A percentile compares a stretch with the other conserved stretches of the same genome.
These are phyloP conservation scores for Ophiocordyceps camponoti-saundersi DNA, from an alignment of 2,329 filamentous ascomycete species.

Conservation along the genomic window DNA sequence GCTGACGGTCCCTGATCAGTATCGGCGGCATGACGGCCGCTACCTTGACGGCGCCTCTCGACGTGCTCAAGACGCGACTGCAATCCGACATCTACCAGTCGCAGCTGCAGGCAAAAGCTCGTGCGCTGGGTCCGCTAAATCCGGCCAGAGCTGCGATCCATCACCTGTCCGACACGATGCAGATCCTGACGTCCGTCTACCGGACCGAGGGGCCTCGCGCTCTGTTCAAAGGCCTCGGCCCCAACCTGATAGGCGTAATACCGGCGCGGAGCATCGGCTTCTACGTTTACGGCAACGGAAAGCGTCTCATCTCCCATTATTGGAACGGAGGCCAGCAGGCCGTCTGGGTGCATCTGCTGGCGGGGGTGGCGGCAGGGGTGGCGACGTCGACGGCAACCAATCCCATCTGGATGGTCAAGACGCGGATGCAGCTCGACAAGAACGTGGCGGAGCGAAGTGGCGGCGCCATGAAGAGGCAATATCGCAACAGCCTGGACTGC, in stretches of 20 bases:
- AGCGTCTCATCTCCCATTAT: constrained; percentile 59
- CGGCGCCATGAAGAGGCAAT: constrained; percentile 42
- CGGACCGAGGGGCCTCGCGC: constrained; percentile 69
- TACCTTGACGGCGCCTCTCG: constrained; percentile 82
- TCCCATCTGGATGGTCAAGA: constrained; percentile 95
- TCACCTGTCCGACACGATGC: constrained; percentile 72
- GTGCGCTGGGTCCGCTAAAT: constrained; percentile 32
- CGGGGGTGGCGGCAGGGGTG: constrained; percentile 64
- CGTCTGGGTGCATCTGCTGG: constrained; percentile 60
- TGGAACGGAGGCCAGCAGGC: constrained; percentile 55
- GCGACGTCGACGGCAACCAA: constrained; percentile 84
- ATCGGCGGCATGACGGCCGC: constrained; percentile 82
- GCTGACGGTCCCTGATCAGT: constrained; percentile 23
- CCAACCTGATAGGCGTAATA: constrained; percentile 78
- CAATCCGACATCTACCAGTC: constrained; percentile 91
- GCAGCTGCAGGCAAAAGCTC: constrained; percentile 48
- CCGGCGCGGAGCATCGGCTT: constrained; percentile 88
- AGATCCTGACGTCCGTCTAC: constrained; percentile 70
- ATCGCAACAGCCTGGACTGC: constrained; percentile 80
- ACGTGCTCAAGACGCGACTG: constrained; percentile 82
- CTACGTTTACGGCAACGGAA: constrained; percentile 83
- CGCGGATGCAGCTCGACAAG: constrained; percentile 79
- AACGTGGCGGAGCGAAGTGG: constrained; percentile 48
- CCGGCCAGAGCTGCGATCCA: constrained; percentile 48
- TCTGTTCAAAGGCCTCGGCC: constrained; percentile 83